These are phyloP conservation scores for Oryza meridionalis DNA, from an alignment of 176 grass and related monocot species.

Conservation along the genomic window DNA sequence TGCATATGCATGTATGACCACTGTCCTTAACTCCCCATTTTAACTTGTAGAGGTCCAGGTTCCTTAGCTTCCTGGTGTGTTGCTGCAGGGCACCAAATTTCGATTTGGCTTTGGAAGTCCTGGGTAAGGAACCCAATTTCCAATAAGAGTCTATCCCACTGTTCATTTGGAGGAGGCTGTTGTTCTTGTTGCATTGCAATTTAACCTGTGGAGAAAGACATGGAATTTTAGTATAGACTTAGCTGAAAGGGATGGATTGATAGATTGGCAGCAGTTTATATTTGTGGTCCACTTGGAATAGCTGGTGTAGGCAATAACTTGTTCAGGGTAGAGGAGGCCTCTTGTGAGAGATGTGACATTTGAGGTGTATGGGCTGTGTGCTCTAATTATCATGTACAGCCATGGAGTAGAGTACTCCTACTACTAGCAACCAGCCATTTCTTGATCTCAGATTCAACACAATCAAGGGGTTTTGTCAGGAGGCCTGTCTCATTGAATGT, in stretches of 20 bases:
- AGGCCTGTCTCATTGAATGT: conserved; percentile 50
- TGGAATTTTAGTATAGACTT: conserved; percentile 28
- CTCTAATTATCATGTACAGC: conserved; percentile 52
- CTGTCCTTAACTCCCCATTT: conserved; percentile 34
- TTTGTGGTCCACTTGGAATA: conserved; percentile 45
- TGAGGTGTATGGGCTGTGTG: conserved; percentile 43
- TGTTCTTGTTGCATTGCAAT: not conserved
- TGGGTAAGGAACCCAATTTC: conserved; percentile 28
- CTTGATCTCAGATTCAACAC: conserved; percentile 59
- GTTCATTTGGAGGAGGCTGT: not conserved
- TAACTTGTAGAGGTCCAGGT: conserved; percentile 41
- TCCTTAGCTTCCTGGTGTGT: conserved; percentile 21
- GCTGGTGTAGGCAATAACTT: conserved; percentile 38
- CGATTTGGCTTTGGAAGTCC: conserved; percentile 41
- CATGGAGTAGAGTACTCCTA: conserved; percentile 14
- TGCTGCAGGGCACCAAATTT: conserved; percentile 37
- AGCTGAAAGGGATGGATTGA: conserved; percentile 1
- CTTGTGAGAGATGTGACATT: conserved; percentile 51
- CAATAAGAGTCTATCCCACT: conserved; percentile 27
- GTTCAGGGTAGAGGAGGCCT: conserved; percentile 31
- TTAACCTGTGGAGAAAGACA: conserved; percentile 22
- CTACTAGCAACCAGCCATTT: conserved; percentile 41
- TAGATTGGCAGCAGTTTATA: conserved; percentile 20
- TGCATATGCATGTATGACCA: conserved; percentile 38
- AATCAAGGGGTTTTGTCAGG: conserved; percentile 52